phyloP scores from a whole-genome alignment of 306 rosid species.

The Herpetospermum pedunculosum region DNA sequence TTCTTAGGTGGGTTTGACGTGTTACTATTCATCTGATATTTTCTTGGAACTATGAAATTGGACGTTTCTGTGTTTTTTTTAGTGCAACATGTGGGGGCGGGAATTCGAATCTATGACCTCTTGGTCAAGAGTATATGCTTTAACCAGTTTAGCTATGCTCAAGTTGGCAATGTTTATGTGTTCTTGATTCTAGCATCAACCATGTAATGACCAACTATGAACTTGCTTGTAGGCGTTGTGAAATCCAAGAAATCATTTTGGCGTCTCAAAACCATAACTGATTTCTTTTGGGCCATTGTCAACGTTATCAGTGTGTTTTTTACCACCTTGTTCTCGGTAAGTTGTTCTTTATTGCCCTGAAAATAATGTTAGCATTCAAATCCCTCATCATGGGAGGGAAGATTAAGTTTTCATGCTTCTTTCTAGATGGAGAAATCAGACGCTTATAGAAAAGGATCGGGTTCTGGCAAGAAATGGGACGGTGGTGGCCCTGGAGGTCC shows the following conservation, averaged over 20 bases:
- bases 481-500: conserved; percentile 85
- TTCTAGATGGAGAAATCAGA: conserved; percentile 70
- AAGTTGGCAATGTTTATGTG: too few relatives aligned
- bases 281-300: conserved; percentile 77
- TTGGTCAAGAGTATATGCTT: too few relatives aligned
- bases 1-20: not conserved
- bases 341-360: not conserved
- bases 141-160: too few relatives aligned
- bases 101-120: too few relatives aligned
- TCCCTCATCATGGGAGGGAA: not conserved
- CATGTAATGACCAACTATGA: not conserved
- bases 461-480: conserved; percentile 71
- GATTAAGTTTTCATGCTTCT: not conserved
- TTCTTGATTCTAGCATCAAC: too few relatives aligned
- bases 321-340: conserved; percentile 85
- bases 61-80: not conserved
- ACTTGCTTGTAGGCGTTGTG: conserved; percentile 44
- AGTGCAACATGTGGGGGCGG: too few relatives aligned
- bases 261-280: conserved; percentile 68
- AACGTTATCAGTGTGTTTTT: conserved; percentile 68
- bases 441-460: conserved; percentile 69
- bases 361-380: not conserved
- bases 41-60: not conserved
- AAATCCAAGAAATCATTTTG: conserved; percentile 74
- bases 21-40: not conserved